These are phyloP conservation scores for Saccharomycopsis fodiens DNA, from an alignment of 805 yeast genomes.

Conservation along the genomic window DNA sequence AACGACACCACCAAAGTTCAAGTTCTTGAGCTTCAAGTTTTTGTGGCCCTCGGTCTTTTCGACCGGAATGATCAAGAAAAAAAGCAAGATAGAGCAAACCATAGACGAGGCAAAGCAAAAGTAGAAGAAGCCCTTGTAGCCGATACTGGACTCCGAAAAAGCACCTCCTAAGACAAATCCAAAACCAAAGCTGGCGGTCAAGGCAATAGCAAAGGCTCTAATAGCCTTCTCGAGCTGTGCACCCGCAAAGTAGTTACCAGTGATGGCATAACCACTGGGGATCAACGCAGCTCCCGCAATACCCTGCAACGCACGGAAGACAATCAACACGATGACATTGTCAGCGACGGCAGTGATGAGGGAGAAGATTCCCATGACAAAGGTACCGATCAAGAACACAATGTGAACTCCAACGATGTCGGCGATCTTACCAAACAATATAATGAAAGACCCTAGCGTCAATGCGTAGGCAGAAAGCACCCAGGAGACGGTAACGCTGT, in stretches of 20 bases:
- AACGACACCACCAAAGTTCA: conserved; percentile 32
- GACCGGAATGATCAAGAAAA: conserved; percentile 28
- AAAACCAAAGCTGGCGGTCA: too few relatives aligned
- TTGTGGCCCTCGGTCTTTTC: conserved; percentile 24
- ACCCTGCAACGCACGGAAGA: conserved; percentile 40
- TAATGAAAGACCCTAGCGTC: conserved; percentile 37
- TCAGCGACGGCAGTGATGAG: conserved; percentile 32
- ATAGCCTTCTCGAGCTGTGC: conserved; percentile 26
- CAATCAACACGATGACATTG: conserved; percentile 31
- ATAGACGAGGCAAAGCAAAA: conserved; percentile 30
- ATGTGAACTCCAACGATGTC: too few relatives aligned
- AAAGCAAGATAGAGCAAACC: conserved; percentile 22
- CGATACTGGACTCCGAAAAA: conserved; percentile 30
- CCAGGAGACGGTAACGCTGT: conserved; percentile 26
- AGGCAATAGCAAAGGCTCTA: conserved; percentile 23
- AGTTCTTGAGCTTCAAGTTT: conserved; percentile 22
- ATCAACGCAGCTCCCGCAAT: conserved; percentile 34
- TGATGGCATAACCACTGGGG: conserved; percentile 32
- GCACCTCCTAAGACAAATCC: conserved; percentile 41
- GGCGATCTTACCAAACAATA: conserved; percentile 35
- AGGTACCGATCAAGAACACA: too few relatives aligned
- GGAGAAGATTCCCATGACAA: conserved; percentile 30
- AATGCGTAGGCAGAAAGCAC: conserved; percentile 36
- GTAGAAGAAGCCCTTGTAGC: conserved; percentile 34
- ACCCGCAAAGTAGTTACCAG: conserved; percentile 27